phyloP scores from a whole-genome alignment of 305 asterid species.

The Nicotiana rustica region DNA sequence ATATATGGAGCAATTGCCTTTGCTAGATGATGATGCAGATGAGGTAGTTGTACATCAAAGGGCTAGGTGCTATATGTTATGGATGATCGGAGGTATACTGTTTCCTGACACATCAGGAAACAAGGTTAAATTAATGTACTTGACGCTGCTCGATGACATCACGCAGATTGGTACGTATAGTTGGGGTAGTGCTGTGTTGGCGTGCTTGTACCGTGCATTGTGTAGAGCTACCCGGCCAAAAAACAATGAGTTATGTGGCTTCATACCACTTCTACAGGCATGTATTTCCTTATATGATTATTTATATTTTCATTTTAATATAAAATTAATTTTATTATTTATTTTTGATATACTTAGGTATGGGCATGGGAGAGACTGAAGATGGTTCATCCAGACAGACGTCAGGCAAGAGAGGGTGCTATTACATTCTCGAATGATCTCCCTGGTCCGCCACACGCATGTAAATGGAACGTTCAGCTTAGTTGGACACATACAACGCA shows the following conservation, averaged over 20 bases:
- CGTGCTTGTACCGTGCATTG: conserved; percentile 41
- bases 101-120: conserved; percentile 45
- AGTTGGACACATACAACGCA: not conserved
- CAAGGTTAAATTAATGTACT: conserved; percentile 45
- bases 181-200: conserved; percentile 45
- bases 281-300: too few species aligned
- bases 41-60: conserved; percentile 64
- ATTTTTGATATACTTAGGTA: conserved; percentile 31
- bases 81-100: conserved; percentile 41
- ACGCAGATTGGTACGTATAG: conserved; percentile 42
- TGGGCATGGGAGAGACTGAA: conserved; percentile 44
- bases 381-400: conserved; percentile 42
- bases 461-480: conserved; percentile 5
- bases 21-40: conserved; percentile 43
- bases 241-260: conserved; percentile 44
- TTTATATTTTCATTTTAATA: too few species aligned
- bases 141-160: conserved; percentile 43
- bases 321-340: too few species aligned
- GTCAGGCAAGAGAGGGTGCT: not conserved
- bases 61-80: conserved; percentile 61
- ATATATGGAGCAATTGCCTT: conserved; percentile 55
- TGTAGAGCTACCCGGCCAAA: conserved; percentile 40
- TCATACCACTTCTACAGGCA: conserved; percentile 43
- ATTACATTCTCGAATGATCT: conserved; percentile 37
- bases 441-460: conserved; percentile 24